Percentiles rank a stretch among this genome's conserved stretches.
Evolutionary conservation across 768 basidiomycete species (phyloP).

Genomic region (Serendipita sp.): DNA sequence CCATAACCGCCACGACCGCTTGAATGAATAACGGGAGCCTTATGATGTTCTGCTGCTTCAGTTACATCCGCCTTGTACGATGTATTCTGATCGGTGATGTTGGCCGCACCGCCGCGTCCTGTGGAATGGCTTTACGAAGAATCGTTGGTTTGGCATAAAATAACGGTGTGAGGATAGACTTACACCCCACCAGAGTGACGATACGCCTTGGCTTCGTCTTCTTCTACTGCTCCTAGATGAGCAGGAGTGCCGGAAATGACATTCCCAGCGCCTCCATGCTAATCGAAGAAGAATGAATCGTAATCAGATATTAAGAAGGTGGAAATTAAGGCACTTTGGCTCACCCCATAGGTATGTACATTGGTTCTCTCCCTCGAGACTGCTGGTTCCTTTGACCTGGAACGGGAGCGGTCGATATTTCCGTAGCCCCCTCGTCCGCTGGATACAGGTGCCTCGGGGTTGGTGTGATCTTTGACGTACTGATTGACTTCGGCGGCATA

Average conservation of each 20-base stretch:
- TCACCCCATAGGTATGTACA: neutral
- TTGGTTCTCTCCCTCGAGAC: neutral
- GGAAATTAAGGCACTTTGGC: neutral
- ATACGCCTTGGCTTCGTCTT: conserved; percentile 8
- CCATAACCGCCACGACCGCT: neutral
- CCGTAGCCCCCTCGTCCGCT: conserved; percentile 22
- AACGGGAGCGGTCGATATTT: conserved; percentile 16
- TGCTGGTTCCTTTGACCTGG: neutral
- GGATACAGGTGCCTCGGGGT: conserved; percentile 17
- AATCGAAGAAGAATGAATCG: neutral
- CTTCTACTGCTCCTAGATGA: conserved; percentile 11
- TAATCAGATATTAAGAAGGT: neutral
- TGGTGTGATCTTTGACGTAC: conserved; percentile 16
- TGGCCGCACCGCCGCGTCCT: conserved; percentile 52
- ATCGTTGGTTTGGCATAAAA: conserved; percentile 15
- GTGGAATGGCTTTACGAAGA: conserved; percentile 26
- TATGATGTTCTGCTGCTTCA: neutral
- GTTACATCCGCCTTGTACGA: conserved; percentile 12
- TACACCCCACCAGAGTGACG: conserved; percentile 14
- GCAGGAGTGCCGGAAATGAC: conserved; percentile 17
- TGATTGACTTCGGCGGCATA: conserved; percentile 9
- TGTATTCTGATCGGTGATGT: conserved; percentile 23
- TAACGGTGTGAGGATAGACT: conserved; percentile 22
- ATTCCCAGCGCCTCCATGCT: conserved; percentile 7
- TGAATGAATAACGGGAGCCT: neutral